Conservation (phyloP, 179 eudicot genomes). For the Nepenthes alata region DNA sequence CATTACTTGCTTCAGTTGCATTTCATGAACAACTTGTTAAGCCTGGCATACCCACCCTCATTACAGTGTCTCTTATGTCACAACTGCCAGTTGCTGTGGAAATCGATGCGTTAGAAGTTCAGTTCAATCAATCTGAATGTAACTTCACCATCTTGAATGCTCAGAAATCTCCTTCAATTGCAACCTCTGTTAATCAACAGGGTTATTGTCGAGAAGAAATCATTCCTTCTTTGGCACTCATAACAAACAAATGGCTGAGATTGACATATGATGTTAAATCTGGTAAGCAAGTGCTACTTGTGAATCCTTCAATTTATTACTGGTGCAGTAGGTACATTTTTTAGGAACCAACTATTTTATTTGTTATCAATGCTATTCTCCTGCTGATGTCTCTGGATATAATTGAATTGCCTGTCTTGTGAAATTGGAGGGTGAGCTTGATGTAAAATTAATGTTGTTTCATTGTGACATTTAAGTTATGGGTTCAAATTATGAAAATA, state of each 20-base stretch:
- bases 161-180: constrained; percentile 32
- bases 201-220: constrained; percentile 46
- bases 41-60: constrained; percentile 51
- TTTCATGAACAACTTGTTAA: constrained; percentile 87
- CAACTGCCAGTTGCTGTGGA: constrained; percentile 67
- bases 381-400: too few species aligned
- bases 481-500: too few species aligned
- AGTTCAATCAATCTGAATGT: constrained; percentile 80
- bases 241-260: constrained; percentile 77
- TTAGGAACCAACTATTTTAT: too few species aligned
- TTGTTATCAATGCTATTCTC: too few species aligned
- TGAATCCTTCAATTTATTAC: background rate
- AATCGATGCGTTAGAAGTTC: constrained; percentile 74
- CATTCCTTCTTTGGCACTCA: constrained; percentile 51
- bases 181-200: constrained; percentile 21
- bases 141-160: constrained; percentile 56
- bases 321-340: too few species aligned
- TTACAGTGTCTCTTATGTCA: constrained; percentile 69
- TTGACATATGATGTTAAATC: constrained; percentile 73
- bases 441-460: too few species aligned
- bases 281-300: constrained; percentile 29
- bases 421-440: too few species aligned
- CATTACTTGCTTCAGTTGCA: constrained; percentile 79
- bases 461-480: too few species aligned
- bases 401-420: too few species aligned